Base-by-base conservation (phyloP, 2,329 filamentous ascomycete species). In the Thielaviopsis euricoi region DNA sequence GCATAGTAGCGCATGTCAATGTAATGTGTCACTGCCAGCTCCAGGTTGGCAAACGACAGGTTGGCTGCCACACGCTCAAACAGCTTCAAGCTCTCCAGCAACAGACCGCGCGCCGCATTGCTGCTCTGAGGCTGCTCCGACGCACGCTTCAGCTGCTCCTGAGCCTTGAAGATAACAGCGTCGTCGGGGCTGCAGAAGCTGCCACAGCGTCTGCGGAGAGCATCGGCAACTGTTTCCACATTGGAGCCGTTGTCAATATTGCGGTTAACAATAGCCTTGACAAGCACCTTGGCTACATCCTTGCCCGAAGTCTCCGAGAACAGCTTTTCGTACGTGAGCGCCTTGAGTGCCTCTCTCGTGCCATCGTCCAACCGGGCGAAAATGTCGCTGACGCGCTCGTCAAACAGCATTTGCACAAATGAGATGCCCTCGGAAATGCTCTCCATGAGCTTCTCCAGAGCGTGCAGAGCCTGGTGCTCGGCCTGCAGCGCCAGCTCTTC, bases 181-280 rank as follows among this genome's bases (percentile, higher is more conserved):
- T 98, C 93, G 63, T 98, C 91, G 0, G 91, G 84, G 66, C 90
- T 96, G 70, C 93, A 98, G 77, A 98, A 98, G 71, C 87, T 96
- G 62, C 93, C 94, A 64, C 93, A 98, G 64, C 90, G 82, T 64
- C 93, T 80, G 52, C 93, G 81, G 54, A 98, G 74, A n/a, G 90
- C 89, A 70, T 98, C 93, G 0, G 93, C 91, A 23, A 98, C 89
- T 0, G 90, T 96, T 71, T 98, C 94, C 21, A 98, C 91, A 62
- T 97, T 98, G 4, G 90, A 91, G 10, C 94, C 93, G 66, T 89
- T 95, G 59, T 91, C 87, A 64, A 98, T 98, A 69, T 95, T 98
- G 65, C 90, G 84, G 69, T 97, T 97, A 57, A 98, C 93, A 66
- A 98, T 97, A 0, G 91, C 89, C 69, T 97, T 98, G 58, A 98